phyloP scores from a whole-genome alignment of 148 eudicot species.

The Simmondsia chinensis region DNA sequence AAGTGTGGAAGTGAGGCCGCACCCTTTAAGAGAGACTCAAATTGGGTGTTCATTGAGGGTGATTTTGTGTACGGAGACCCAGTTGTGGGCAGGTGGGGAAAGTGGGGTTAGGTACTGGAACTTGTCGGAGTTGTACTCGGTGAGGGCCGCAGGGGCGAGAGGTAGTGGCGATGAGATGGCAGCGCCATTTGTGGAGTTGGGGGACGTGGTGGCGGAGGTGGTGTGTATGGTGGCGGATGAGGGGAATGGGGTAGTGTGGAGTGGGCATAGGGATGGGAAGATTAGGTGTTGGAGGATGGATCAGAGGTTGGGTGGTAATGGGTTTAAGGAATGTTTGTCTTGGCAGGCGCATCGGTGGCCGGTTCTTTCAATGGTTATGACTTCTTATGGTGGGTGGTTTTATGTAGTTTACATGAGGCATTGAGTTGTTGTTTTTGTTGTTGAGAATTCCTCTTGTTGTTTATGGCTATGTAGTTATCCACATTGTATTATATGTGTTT shows the following conservation, averaged over 20 bases:
- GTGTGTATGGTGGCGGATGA: conserved; percentile 52
- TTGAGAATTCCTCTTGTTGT: neutral
- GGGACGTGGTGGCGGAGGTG: conserved; percentile 28
- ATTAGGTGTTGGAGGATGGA: conserved; percentile 83
- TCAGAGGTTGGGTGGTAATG: conserved; percentile 13
- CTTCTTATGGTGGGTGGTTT: conserved; percentile 64
- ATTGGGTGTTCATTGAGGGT: conserved; percentile 45
- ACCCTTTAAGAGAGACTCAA: conserved; percentile 64
- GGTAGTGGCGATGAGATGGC: conserved; percentile 43
- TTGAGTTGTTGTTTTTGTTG: no score
- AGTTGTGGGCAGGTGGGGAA: conserved; percentile 83
- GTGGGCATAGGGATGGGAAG: conserved; percentile 78
- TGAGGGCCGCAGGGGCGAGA: conserved; percentile 13
- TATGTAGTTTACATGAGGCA: no score
- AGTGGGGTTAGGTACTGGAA: conserved; percentile 61
- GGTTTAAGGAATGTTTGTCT: conserved; percentile 56
- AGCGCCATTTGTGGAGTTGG: conserved; percentile 45
- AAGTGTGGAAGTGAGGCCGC: conserved; percentile 71
- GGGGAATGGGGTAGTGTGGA: conserved; percentile 66
- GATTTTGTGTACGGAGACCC: conserved; percentile 24
- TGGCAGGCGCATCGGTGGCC: conserved; percentile 92
- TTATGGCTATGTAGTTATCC: no score
- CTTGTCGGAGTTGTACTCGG: conserved; percentile 31
- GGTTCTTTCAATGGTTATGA: conserved; percentile 56
- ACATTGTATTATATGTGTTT: no score